Base-by-base conservation (phyloP, 139 green algal genomes). In the Chlorella ohadii region DNA sequence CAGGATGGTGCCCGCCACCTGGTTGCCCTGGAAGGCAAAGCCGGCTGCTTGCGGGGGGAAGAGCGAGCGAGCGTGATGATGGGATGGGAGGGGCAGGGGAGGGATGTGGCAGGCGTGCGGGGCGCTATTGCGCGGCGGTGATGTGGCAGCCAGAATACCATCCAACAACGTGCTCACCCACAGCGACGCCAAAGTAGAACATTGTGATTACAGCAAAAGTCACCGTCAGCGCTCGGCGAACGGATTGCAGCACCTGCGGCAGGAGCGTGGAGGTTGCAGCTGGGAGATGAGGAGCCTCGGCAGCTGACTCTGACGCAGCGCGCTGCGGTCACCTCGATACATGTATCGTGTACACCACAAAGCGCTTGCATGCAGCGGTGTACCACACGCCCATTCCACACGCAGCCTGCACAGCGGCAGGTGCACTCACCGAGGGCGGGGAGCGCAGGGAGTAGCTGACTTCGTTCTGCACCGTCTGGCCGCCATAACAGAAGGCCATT, bases 401-500 rank as follows among this genome's bases (percentile, higher is more conserved):
- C n/a, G n/a, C n/a, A n/a, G n/a, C n/a, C n/a, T n/a, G n/a, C n/a
- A n/a, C n/a, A n/a, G n/a, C n/a, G n/a, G n/a, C n/a, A n/a, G n/a
- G n/a, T n/a, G 44, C 44, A 55, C 44, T 11, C 11, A 55, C 38
- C 11, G 70, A 12, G 70, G 38, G 70, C 38, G 70, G 39, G 6
- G 39, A 33, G 38, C 12, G 38, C 28, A 77, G 70, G 4, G 39
- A 33, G 38, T 5, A 20, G 20, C 38, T 59, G 15, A 77, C 70
- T 25, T 77, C 70, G 23, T 77, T 77, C 70, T 77, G 70, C 25
- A 77, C 70, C 70, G 28, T 39, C 70, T 77, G 70, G 9, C 70
- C 70, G 2, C 33, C 66, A 23, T 25, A 72, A 13, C 33, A 44
- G 27, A 47, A 72, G 7, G 33, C 33, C 15, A 72, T 41, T 2